Evolutionary conservation across 192 early-diverging fungal genomes (phyloP).

Genomic region (Rhizoclosmatium globosum): DNA sequence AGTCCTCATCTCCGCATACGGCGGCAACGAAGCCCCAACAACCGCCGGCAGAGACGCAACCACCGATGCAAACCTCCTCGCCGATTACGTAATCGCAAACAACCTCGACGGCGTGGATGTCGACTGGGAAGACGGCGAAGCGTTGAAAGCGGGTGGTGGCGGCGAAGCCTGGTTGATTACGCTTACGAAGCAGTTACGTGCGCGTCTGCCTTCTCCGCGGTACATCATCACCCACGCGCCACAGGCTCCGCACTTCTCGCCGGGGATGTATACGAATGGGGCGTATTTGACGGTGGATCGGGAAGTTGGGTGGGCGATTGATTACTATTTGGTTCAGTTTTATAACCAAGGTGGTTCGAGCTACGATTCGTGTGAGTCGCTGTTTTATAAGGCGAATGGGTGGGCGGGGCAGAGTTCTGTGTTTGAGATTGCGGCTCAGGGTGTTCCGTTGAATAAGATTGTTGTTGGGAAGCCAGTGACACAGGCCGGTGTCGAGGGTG

Average conservation of each 20-base stretch:
- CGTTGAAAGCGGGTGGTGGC: not conserved
- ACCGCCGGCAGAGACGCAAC: not conserved
- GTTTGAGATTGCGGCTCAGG: slow-evolving; percentile 10
- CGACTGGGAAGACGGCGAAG: not conserved
- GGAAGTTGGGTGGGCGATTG: slow-evolving; percentile 13
- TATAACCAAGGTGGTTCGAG: slow-evolving; percentile 16
- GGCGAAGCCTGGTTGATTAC: slow-evolving; percentile 16
- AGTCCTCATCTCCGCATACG: slow-evolving; percentile 17
- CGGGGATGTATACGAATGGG: not conserved
- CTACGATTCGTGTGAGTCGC: not conserved
- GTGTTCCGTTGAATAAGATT: slow-evolving; percentile 8
- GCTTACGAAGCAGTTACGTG: slow-evolving; percentile 11
- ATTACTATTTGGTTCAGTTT: slow-evolving; percentile 25
- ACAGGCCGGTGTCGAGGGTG: not conserved
- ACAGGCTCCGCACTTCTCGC: slow-evolving; percentile 15
- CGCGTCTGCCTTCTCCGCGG: not conserved
- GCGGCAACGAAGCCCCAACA: not conserved
- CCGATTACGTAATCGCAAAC: slow-evolving; percentile 6
- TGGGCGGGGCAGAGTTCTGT: not conserved
- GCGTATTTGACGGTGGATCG: slow-evolving; percentile 10
- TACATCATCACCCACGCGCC: slow-evolving; percentile 31
- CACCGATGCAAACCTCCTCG: not conserved
- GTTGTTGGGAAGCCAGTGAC: slow-evolving; percentile 25
- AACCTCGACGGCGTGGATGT: slow-evolving; percentile 16
- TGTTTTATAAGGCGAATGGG: not conserved